phyloP scores from a whole-genome alignment of 2,329 filamentous ascomycete species.

The Fusarium dimerum region DNA sequence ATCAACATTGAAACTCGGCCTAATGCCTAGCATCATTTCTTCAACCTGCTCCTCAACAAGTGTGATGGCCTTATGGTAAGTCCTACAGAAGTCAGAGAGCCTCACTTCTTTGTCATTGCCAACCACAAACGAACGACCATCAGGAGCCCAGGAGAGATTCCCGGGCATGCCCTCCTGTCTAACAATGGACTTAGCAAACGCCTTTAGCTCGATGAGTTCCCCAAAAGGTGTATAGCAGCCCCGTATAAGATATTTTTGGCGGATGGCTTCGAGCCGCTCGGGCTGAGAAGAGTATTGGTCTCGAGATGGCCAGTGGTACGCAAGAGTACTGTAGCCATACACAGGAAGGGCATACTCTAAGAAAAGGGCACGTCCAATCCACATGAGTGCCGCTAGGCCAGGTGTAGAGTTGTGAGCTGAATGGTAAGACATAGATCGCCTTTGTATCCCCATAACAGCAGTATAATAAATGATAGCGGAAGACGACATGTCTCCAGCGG shows the following conservation, averaged over 20 bases:
- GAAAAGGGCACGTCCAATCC: background rate
- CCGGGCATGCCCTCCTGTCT: conserved; percentile 2
- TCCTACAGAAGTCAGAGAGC: conserved; percentile 57
- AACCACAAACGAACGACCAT: background rate
- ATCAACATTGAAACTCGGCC: background rate
- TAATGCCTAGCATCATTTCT: background rate
- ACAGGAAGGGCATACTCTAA: conserved; percentile 1
- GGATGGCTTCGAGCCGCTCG: background rate
- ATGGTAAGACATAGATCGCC: background rate
- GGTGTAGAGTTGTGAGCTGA: background rate
- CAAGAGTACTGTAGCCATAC: background rate
- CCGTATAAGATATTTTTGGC: conserved; percentile 1
- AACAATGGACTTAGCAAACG: conserved; percentile 4
- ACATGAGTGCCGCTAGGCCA: background rate
- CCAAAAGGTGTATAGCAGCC: conserved; percentile 3
- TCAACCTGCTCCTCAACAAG: conserved; percentile 63
- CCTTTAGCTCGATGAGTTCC: conserved; percentile 5
- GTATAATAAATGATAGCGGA: background rate
- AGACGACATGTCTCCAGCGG: background rate
- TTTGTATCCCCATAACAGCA: background rate
- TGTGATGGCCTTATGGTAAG: conserved; percentile 25
- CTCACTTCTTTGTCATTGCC: conserved; percentile 47
- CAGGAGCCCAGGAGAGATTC: conserved; percentile 4
- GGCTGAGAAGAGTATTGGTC: background rate
- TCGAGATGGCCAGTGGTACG: conserved; percentile 1